A percentile compares a stretch with the other conserved stretches of the same genome.
Evolutionary conservation across 2,329 filamentous ascomycete genomes (phyloP).

Genomic region (Pseudogymnoascus sp.): DNA sequence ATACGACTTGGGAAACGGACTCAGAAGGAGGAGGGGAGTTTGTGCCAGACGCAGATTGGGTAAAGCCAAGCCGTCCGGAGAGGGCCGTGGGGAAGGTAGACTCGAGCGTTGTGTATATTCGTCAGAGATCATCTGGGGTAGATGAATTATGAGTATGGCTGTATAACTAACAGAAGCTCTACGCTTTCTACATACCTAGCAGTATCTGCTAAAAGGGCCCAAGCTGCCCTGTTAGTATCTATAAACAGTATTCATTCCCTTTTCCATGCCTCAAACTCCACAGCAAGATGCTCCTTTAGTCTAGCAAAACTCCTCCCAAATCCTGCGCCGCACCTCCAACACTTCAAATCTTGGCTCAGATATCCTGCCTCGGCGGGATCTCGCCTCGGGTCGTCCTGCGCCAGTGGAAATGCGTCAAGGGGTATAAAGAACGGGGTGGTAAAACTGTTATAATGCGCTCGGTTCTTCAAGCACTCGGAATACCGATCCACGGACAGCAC

Average conservation of each 20-base stretch:
- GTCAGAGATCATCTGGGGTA: neutral
- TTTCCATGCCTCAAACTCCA: constrained; percentile 72
- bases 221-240: neutral
- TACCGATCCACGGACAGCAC: constrained; percentile 74
- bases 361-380: constrained; percentile 50
- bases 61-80: neutral
- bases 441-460: constrained; percentile 91
- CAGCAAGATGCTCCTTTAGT: constrained; percentile 67
- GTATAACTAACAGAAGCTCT: neutral
- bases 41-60: neutral
- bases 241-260: constrained; percentile 38
- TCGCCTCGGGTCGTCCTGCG: constrained; percentile 54
- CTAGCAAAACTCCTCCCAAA: constrained; percentile 68
- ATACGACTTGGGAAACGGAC: neutral
- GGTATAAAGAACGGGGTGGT: constrained; percentile 75
- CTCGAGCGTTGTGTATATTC: neutral
- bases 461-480: constrained; percentile 63
- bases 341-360: constrained; percentile 58
- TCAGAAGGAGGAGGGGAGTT: neutral
- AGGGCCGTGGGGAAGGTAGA: neutral
- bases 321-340: constrained; percentile 73
- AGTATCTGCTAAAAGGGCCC: neutral
- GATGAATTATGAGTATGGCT: neutral
- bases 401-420: constrained; percentile 72
- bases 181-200: neutral